Percentiles rank a stretch among this genome's conserved stretches.
These are phyloP conservation scores for Nematocida ausubeli DNA, from an alignment of 371 early-diverging fungal species.

Conservation along the genomic window DNA sequence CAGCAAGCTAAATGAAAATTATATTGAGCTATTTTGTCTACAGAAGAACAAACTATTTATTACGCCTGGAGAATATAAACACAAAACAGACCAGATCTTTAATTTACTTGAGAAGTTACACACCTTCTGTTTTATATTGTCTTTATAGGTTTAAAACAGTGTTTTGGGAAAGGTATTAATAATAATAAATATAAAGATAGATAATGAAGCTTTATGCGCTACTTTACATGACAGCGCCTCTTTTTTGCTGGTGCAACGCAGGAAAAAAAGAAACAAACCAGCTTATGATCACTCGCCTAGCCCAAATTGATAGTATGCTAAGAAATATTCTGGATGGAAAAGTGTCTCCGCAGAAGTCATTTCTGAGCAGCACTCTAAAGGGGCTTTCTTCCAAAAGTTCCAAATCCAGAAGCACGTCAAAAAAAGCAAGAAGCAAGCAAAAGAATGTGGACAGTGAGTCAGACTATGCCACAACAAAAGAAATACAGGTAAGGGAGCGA, in stretches of 20 bases:
- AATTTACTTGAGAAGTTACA: conserved; percentile 23
- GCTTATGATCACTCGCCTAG: neutral
- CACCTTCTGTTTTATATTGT: conserved; percentile 30
- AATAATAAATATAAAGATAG: conserved; percentile 8
- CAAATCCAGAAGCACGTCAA: neutral
- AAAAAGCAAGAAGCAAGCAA: neutral
- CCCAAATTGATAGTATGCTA: neutral
- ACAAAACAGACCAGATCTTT: conserved; percentile 18
- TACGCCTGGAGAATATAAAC: conserved; percentile 6
- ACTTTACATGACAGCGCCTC: neutral
- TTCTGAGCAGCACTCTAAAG: neutral
- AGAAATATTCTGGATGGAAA: neutral
- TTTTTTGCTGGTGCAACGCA: neutral
- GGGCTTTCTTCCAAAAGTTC: neutral
- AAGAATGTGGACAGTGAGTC: neutral
- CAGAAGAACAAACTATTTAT: conserved; percentile 10
- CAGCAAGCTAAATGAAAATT: neutral
- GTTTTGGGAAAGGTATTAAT: conserved; percentile 21
- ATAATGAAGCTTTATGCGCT: conserved; percentile 1
- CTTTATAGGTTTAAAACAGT: conserved; percentile 10
- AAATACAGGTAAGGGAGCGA: neutral
- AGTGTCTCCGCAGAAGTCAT: neutral
- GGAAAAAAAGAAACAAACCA: neutral
- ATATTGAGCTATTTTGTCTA: conserved; percentile 3
- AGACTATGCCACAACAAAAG: neutral